A percentile compares a stretch with the other conserved stretches of the same genome.
These are phyloP conservation scores for Miscanthus lutarioriparius DNA, from an alignment of 176 grass and related monocot species.

Conservation along the genomic window DNA sequence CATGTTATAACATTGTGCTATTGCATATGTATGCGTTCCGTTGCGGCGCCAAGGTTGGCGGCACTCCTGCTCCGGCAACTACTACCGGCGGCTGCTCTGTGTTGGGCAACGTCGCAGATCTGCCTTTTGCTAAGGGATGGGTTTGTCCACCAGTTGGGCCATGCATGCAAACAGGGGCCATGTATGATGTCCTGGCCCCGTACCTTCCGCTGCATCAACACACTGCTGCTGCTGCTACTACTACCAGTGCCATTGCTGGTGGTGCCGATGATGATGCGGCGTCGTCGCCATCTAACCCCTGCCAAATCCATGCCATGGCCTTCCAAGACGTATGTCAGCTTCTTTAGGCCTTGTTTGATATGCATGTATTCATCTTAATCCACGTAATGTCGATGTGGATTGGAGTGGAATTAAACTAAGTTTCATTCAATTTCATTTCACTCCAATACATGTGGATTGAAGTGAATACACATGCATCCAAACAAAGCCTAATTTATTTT, in stretches of 20 bases:
- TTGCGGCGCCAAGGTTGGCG: not conserved
- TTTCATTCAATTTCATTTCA: no score
- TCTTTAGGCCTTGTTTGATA: no score
- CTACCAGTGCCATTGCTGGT: not conserved
- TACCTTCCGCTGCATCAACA: conserved; percentile 44
- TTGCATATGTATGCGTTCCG: no score
- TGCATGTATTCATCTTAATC: no score
- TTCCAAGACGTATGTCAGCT: conserved; percentile 54
- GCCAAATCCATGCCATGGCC: conserved; percentile 42
- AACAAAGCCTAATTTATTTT: not conserved
- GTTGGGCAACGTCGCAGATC: not conserved
- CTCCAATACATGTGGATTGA: no score
- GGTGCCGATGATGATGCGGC: not conserved
- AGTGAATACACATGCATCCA: no score
- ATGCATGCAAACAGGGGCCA: conserved; percentile 30
- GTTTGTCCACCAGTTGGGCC: not conserved
- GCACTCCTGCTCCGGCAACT: not conserved
- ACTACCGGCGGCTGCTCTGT: not conserved
- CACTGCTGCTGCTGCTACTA: not conserved
- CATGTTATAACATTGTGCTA: no score
- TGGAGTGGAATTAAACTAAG: no score
- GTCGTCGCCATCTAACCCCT: conserved; percentile 26
- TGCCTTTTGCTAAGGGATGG: not conserved
- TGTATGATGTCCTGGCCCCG: conserved; percentile 49
- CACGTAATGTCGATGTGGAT: no score